Conservation (phyloP, 108 stramenopile species). For the Epithemia pelagica region DNA sequence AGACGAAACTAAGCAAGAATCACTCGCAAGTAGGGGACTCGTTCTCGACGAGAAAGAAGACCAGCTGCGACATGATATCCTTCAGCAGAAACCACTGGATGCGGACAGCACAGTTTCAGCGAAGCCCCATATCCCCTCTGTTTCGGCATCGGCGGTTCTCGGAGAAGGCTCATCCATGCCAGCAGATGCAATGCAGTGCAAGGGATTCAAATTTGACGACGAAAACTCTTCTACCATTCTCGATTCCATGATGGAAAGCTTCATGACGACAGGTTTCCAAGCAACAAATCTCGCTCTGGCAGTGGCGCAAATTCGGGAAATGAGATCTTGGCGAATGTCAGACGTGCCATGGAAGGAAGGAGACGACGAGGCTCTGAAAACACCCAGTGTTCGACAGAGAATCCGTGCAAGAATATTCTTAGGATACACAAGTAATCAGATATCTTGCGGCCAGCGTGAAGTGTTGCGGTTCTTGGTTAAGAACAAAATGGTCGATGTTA, state of each 20-base stretch:
- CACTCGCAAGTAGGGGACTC: background rate
- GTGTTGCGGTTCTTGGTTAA: conserved; percentile 88
- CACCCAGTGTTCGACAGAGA: conserved; percentile 43
- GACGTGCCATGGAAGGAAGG: conserved; percentile 70
- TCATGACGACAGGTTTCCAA: conserved; percentile 86
- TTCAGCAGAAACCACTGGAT: conserved; percentile 30
- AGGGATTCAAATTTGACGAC: conserved; percentile 83
- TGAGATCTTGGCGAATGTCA: conserved; percentile 91
- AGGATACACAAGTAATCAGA: conserved; percentile 96
- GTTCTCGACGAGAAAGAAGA: background rate
- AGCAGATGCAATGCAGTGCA: conserved; percentile 47
- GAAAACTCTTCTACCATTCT: conserved; percentile 18
- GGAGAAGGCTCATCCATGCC: conserved; percentile 71
- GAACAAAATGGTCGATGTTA: conserved; percentile 94
- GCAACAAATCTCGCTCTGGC: conserved; percentile 94
- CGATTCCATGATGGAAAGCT: conserved; percentile 79
- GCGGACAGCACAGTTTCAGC: conserved; percentile 37
- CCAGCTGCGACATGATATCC: background rate
- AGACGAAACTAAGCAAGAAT: too few relatives aligned
- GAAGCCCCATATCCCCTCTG: conserved; percentile 71
- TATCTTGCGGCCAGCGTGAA: conserved; percentile 96
- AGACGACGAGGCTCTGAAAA: conserved; percentile 73
- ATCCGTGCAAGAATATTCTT: conserved; percentile 93
- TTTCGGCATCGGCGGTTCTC: conserved; percentile 77
- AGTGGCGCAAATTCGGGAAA: conserved; percentile 87